Base-by-base conservation (phyloP, 306 rosid genomes). In the Cucumis cinereus region DNA sequence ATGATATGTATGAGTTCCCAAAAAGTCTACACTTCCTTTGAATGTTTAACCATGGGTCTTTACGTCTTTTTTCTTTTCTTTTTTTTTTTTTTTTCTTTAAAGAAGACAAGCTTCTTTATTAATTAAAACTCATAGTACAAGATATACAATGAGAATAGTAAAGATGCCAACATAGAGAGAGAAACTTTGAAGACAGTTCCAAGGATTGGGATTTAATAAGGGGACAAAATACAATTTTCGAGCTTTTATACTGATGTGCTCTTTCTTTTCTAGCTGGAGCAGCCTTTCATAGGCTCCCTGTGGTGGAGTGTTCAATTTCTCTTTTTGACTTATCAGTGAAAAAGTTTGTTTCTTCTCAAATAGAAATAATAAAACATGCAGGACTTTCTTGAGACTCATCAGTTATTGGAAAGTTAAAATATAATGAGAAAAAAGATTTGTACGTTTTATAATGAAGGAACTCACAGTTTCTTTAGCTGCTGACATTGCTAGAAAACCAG, bases 381-480 rank as follows among this genome's bases (percentile, higher is more conserved):
- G 41, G 23, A 47, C 3, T 70, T 70, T 47, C 75, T 70, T 45
- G 23, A 66, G 17, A 3, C 41, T 66, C 17, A 47, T 70, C 35
- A 30, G 35, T 47, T 68, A 9, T 20, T 22, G 19, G n/a, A 67
- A 68, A 24, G 22, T 43, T 24, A 19, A 45, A 10, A 70, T 47
- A 23, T 22, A 70, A 15, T 8, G 58, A 23, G 23, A 70, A 47
- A 58, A 45, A 47, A 47, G 40, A 70, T 70, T 26, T 50, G 24
- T 50, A 72, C 38, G 20, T 26, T 47, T 28, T 50, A 73, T 52
- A n/a, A 23, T 70, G 22, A 45, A 45, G 36, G 38, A 68, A 84
- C 95, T 89, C 78, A 94, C 98, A 78, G 98, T 91, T 82, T 94
- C 98, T 88, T 87, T 91, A 82, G 98, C 98, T 73, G 96, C 98